These are phyloP conservation scores for Leucogyrophana mollusca DNA, from an alignment of 768 basidiomycete species.

Conservation along the genomic window DNA sequence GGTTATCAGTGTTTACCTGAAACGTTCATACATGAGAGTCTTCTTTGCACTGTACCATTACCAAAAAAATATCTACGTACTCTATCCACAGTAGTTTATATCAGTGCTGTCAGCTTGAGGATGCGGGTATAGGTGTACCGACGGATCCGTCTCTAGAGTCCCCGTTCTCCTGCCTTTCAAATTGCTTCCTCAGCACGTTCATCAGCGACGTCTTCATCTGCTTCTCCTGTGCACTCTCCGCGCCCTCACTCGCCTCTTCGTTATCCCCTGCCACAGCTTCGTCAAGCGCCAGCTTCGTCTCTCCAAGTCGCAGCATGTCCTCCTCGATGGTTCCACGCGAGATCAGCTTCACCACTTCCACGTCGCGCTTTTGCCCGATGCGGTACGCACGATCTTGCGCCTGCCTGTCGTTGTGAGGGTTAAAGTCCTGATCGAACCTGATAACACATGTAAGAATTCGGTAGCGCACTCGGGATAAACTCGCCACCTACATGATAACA, in stretches of 20 bases:
- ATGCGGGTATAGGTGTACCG: not conserved
- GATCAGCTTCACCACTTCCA: constrained; percentile 93
- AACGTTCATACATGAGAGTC: constrained; percentile 2
- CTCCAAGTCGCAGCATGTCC: constrained; percentile 87
- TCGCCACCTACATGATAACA: constrained; percentile 73
- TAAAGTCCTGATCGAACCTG: constrained; percentile 98
- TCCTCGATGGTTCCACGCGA: constrained; percentile 93
- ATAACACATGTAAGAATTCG: constrained; percentile 6
- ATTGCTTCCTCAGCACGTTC: constrained; percentile 79
- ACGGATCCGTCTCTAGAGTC: constrained; percentile 11
- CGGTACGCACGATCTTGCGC: constrained; percentile 97
- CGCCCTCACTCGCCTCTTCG: constrained; percentile 56
- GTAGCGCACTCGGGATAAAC: not conserved
- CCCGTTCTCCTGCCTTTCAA: constrained; percentile 54
- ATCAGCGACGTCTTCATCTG: constrained; percentile 87
- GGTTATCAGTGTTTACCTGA: constrained; percentile 46
- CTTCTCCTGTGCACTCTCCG: constrained; percentile 63
- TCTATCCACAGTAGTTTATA: constrained; percentile 2
- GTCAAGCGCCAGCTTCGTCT: constrained; percentile 89
- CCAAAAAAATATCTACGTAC: constrained; percentile 3
- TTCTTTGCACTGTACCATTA: constrained; percentile 16
- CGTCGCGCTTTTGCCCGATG: constrained; percentile 92
- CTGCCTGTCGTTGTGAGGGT: constrained; percentile 96
- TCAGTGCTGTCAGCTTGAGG: constrained; percentile 10
- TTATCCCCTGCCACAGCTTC: constrained; percentile 86